phyloP scores from a whole-genome alignment of 2,329 filamentous ascomycete genomes.

The Pezicula rhizophila region DNA sequence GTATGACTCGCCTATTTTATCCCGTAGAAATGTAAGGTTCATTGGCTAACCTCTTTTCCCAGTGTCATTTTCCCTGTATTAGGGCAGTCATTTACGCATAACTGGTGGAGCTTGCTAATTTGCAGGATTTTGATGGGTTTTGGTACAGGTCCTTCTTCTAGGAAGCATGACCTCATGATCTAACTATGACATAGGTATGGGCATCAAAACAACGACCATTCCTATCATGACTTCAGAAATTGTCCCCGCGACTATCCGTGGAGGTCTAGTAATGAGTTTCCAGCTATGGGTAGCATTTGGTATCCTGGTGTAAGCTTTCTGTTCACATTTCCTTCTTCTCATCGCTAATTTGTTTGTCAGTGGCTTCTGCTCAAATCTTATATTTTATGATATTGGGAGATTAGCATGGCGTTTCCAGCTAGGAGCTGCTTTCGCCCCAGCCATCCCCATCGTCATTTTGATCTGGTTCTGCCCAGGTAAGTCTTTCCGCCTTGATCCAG shows the following conservation, averaged over 20 bases:
- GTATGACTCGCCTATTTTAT: background rate
- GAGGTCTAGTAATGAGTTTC: constrained; percentile 77
- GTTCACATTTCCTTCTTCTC: background rate
- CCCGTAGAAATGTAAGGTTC: background rate
- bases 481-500: background rate
- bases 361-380: constrained; percentile 56
- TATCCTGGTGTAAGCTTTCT: constrained; percentile 38
- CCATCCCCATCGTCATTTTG: constrained; percentile 48
- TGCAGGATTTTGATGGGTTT: constrained; percentile 64
- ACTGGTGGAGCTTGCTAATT: constrained; percentile 64
- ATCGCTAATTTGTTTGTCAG: background rate
- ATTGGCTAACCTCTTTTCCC: background rate
- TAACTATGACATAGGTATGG: constrained; percentile 47
- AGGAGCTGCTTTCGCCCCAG: constrained; percentile 54
- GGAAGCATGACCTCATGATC: background rate
- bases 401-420: constrained; percentile 57
- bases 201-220: constrained; percentile 61
- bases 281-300: constrained; percentile 61
- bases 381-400: constrained; percentile 43
- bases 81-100: constrained; percentile 62
- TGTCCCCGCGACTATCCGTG: constrained; percentile 62
- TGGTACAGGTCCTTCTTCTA: constrained; percentile 60
- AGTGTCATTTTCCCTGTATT: constrained; percentile 60
- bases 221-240: constrained; percentile 74
- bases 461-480: constrained; percentile 56